Percentiles rank a stretch among this genome's conserved stretches.
Conservation (phyloP, 768 basidiomycete genomes). For the Trametes cinnabarina region DNA sequence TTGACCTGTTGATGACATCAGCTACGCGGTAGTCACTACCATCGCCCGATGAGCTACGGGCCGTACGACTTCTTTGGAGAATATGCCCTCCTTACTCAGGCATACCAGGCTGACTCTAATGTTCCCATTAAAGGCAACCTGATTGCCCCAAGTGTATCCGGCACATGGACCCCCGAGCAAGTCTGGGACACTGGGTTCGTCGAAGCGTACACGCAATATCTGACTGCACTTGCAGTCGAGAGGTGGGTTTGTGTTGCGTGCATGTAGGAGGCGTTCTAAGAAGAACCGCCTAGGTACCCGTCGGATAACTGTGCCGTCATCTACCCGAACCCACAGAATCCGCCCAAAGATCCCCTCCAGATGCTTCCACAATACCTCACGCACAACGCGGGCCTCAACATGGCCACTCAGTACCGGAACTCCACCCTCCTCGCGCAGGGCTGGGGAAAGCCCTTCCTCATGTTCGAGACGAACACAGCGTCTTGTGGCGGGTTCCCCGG, state of each 20-base stretch:
- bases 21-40: slow-evolving; percentile 34
- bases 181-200: slow-evolving; percentile 55
- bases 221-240: slow-evolving; percentile 53
- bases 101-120: slow-evolving; percentile 39
- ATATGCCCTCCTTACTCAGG: slow-evolving; percentile 46
- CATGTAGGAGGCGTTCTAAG: neutral
- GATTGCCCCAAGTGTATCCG: slow-evolving; percentile 62
- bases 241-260: slow-evolving; percentile 34
- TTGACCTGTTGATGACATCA: too few relatives aligned
- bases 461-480: slow-evolving; percentile 56
- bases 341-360: slow-evolving; percentile 34
- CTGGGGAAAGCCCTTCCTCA: slow-evolving; percentile 40
- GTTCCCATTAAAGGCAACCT: slow-evolving; percentile 47
- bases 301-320: slow-evolving; percentile 34
- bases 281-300: slow-evolving; percentile 33
- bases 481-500: slow-evolving; percentile 55
- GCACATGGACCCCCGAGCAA: slow-evolving; percentile 50
- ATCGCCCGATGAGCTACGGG: slow-evolving; percentile 35
- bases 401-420: slow-evolving; percentile 39
- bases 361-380: slow-evolving; percentile 44
- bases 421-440: slow-evolving; percentile 35
- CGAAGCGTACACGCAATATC: slow-evolving; percentile 37
- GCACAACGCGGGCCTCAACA: slow-evolving; percentile 39
- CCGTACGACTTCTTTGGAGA: slow-evolving; percentile 51
- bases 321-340: slow-evolving; percentile 24